Conservation (phyloP, 768 basidiomycete species). For the Suillus cothurnatus region DNA sequence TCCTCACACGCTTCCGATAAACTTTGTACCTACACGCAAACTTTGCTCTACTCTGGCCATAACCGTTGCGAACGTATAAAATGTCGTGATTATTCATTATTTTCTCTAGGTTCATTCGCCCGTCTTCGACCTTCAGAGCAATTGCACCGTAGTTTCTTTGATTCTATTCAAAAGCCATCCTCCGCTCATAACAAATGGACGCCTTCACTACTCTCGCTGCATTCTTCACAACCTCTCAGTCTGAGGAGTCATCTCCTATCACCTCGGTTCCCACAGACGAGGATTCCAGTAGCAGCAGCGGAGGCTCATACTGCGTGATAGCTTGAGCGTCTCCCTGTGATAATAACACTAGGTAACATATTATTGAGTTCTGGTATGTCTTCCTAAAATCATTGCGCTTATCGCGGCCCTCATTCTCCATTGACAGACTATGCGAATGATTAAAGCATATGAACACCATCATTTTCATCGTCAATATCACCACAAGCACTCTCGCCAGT, state of each 20-base stretch:
- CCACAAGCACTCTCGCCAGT: not conserved
- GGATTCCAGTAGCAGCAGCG: slow-evolving; percentile 8
- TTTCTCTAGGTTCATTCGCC: slow-evolving; percentile 1
- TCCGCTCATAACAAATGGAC: slow-evolving; percentile 5
- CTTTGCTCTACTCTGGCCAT: not conserved
- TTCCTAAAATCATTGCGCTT: not conserved
- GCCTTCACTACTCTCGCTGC: slow-evolving; percentile 10
- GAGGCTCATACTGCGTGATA: slow-evolving; percentile 11
- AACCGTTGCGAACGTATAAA: not conserved
- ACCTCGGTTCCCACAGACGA: slow-evolving; percentile 10
- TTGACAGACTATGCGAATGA: slow-evolving; percentile 2
- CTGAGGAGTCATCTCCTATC: slow-evolving; percentile 8
- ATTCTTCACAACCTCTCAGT: slow-evolving; percentile 5
- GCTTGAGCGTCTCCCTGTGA: slow-evolving; percentile 5
- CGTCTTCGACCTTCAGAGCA: slow-evolving; percentile 10
- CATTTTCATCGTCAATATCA: slow-evolving; percentile 1
- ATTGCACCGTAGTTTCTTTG: not conserved
- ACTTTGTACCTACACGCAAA: not conserved
- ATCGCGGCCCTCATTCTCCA: not conserved
- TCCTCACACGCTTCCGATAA: not conserved
- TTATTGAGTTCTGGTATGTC: slow-evolving; percentile 2
- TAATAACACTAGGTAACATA: not conserved
- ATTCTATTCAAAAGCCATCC: not conserved
- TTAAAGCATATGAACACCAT: not conserved
- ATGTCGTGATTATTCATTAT: not conserved